Evolutionary conservation across 768 basidiomycete species (phyloP).

Genomic region (Serendipita sp.): DNA sequence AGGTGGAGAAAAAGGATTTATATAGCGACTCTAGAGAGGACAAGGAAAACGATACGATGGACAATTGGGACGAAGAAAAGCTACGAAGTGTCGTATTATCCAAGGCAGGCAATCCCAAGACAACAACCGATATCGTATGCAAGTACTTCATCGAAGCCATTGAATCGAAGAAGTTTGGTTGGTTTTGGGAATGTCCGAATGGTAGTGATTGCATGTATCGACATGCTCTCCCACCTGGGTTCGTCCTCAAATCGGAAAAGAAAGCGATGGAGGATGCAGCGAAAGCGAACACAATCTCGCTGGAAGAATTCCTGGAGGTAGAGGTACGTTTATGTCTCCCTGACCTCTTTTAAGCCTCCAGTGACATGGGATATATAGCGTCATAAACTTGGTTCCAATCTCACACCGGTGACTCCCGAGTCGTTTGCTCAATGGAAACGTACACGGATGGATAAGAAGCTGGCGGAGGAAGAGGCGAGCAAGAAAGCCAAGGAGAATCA

Average conservation of each 20-base stretch:
- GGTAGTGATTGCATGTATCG: slow-evolving; percentile 74
- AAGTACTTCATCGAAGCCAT: slow-evolving; percentile 95
- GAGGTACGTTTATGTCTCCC: slow-evolving; percentile 40
- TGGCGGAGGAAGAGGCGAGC: slow-evolving; percentile 67
- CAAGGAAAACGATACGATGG: slow-evolving; percentile 80
- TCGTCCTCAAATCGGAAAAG: slow-evolving; percentile 84
- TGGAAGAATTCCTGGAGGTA: slow-evolving; percentile 95
- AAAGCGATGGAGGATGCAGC: slow-evolving; percentile 85
- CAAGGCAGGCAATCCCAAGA: slow-evolving; percentile 80
- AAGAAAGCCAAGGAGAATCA: slow-evolving; percentile 71
- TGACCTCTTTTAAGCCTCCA: not conserved
- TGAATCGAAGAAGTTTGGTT: slow-evolving; percentile 79
- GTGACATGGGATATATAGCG: slow-evolving; percentile 32
- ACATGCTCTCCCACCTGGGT: slow-evolving; percentile 90
- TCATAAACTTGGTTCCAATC: slow-evolving; percentile 77
- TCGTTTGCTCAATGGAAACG: slow-evolving; percentile 90
- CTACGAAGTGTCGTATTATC: slow-evolving; percentile 71
- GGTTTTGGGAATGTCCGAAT: slow-evolving; percentile 94
- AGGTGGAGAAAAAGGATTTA: slow-evolving; percentile 88
- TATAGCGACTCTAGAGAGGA: slow-evolving; percentile 81
- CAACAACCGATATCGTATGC: slow-evolving; percentile 95
- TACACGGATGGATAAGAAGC: slow-evolving; percentile 88
- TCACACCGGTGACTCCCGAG: slow-evolving; percentile 89
- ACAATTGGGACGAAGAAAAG: slow-evolving; percentile 93
- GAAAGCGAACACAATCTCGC: slow-evolving; percentile 71